These are phyloP conservation scores for Penicillium sp. DNA, from an alignment of 2,329 filamentous ascomycete species.

Conservation along the genomic window DNA sequence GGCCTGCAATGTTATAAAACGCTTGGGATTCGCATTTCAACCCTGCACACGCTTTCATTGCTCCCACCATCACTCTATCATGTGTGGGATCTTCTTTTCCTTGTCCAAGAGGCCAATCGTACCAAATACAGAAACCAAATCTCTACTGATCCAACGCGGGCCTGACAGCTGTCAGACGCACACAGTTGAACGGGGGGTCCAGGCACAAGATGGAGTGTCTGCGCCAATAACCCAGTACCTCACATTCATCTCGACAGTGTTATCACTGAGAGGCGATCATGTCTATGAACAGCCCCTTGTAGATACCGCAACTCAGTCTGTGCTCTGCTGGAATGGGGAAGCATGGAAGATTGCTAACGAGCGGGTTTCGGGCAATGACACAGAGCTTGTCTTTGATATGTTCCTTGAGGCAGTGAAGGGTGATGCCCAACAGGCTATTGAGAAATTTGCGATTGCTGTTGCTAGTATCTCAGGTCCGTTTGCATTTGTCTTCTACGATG, in stretches of 20 bases:
- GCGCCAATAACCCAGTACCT: conserved; percentile 50
- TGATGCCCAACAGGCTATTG: conserved; percentile 26
- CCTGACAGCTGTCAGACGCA: conserved; percentile 49
- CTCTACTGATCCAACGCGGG: conserved; percentile 46
- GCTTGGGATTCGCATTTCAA: conserved; percentile 1
- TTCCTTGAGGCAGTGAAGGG: conserved; percentile 53
- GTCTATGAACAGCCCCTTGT: conserved; percentile 74
- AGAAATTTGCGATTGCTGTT: conserved; percentile 52
- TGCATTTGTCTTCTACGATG: conserved; percentile 84
- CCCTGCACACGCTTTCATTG: background rate
- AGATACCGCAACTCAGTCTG: conserved; percentile 59
- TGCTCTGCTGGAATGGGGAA: conserved; percentile 97
- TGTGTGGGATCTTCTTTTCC: conserved; percentile 59
- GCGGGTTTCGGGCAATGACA: conserved; percentile 73
- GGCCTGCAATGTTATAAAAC: conserved; percentile 13
- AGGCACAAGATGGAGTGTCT: conserved; percentile 22
- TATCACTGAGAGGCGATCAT: conserved; percentile 80
- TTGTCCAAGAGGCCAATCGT: conserved; percentile 38
- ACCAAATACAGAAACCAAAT: conserved; percentile 39
- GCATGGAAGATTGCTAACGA: conserved; percentile 74
- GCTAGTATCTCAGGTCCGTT: conserved; percentile 77
- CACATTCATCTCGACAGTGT: conserved; percentile 78
- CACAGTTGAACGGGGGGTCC: conserved; percentile 31
- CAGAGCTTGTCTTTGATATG: conserved; percentile 66
- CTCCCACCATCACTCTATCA: conserved; percentile 27